Base-by-base conservation (phyloP, 371 early-diverging fungal species). In the Amoeboaphelidium protococcarum region DNA sequence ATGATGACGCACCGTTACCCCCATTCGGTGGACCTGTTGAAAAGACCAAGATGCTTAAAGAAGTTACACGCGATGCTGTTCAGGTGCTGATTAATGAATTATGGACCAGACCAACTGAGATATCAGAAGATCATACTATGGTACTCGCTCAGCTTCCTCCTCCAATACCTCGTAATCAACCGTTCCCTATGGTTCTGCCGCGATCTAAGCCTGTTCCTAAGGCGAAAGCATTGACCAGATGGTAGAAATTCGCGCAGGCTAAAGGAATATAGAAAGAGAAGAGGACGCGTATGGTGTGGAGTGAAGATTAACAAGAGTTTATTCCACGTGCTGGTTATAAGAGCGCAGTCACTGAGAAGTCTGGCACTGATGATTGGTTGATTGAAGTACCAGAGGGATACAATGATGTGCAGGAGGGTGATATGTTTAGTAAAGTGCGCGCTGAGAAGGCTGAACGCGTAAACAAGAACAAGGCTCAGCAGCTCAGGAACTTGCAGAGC, bases 171-270 rank as follows among this genome's bases (percentile, higher is more conserved):
- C n/a, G n/a, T n/a, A n/a, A n/a, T n/a, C n/a, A n/a, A n/a, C n/a
- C n/a, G n/a, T n/a, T n/a, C n/a, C n/a, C n/a, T n/a, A n/a, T n/a
- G n/a, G n/a, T n/a, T n/a, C n/a, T n/a, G n/a, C n/a, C n/a, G n/a
- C n/a, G n/a, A n/a, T n/a, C n/a, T n/a, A n/a, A n/a, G n/a, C n/a
- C n/a, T n/a, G n/a, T n/a, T n/a, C n/a, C n/a, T n/a, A n/a, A n/a
- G n/a, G n/a, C n/a, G n/a, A 19, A 23, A 19, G 12, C 20, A 20
- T 13, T 23, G 45, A 64, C 61, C 16, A 53, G 47, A 42, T 64
- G 64, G 64, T 55, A 64, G 42, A 46, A 43, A 26, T 64, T 64
- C 52, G 64, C 61, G 41, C 47, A 50, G 46, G 37, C 49, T 37
- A 64, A 59, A 45, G 59, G 61, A 31, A 58, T 64, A 24, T 46